Conservation (phyloP, 202 grass and related monocot species). For the Panicum hallii region DNA sequence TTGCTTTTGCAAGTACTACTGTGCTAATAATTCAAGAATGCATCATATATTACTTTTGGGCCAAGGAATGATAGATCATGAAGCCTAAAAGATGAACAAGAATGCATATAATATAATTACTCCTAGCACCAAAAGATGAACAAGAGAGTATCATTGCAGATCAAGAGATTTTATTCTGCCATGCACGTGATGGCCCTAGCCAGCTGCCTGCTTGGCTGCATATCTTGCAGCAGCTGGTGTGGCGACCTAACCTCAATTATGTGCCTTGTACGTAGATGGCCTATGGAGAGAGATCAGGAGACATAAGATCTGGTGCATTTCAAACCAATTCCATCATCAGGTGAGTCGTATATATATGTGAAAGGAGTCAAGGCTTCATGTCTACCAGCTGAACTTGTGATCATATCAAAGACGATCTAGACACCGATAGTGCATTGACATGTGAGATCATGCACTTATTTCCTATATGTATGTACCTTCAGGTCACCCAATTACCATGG, state of each 20-base stretch:
- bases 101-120: constrained; percentile 34
- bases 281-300: constrained; percentile 54
- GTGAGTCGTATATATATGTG: constrained; percentile 22
- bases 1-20: background rate
- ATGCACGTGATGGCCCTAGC: constrained; percentile 52
- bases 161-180: constrained; percentile 57
- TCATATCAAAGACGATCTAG: constrained; percentile 18
- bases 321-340: constrained; percentile 43
- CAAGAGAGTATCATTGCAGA: constrained; percentile 48
- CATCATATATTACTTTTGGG: constrained; percentile 32
- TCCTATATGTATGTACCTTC: constrained; percentile 2
- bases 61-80: constrained; percentile 19
- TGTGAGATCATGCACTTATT: background rate
- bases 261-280: constrained; percentile 48
- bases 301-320: constrained; percentile 50
- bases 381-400: background rate
- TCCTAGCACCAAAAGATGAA: constrained; percentile 28
- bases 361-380: background rate
- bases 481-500: constrained; percentile 44
- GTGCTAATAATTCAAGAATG: constrained; percentile 21
- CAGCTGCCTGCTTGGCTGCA: constrained; percentile 23
- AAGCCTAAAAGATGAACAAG: constrained; percentile 36
- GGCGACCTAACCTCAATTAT: constrained; percentile 44
- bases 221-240: constrained; percentile 30
- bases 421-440: background rate